phyloP scores from a whole-genome alignment of 352 stramenopile species.

The Phytophthora melonis region DNA sequence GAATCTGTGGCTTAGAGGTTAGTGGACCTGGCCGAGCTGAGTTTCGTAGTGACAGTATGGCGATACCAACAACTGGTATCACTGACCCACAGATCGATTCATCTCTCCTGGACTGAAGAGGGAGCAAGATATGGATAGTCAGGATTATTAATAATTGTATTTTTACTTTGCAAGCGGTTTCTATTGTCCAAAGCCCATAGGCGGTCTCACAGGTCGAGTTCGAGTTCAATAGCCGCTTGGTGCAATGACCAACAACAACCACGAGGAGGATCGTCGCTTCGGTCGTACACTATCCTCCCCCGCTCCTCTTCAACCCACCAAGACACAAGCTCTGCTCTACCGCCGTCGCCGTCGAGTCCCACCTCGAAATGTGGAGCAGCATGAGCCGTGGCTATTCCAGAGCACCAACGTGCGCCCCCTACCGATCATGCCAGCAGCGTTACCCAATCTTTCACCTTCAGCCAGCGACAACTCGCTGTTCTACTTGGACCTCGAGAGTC shows the following conservation, averaged over 20 bases:
- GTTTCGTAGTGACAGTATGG: too few species aligned
- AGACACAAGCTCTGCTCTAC: conserved; percentile 22
- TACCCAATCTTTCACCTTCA: conserved; percentile 32
- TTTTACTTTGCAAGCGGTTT: background rate
- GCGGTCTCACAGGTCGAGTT: background rate
- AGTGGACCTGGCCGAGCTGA: too few species aligned
- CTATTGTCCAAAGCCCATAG: background rate
- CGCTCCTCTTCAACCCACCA: conserved; percentile 17
- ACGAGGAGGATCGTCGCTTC: conserved; percentile 32
- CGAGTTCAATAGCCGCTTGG: background rate
- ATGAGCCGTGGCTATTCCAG: conserved; percentile 81
- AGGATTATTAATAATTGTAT: background rate
- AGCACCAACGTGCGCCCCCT: conserved; percentile 53
- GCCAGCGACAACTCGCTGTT: conserved; percentile 53
- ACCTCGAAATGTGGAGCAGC: conserved; percentile 29
- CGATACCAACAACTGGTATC: too few species aligned
- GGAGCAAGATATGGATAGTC: too few species aligned
- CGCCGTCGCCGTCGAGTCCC: conserved; percentile 30
- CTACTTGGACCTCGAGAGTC: conserved; percentile 71
- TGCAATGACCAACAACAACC: conserved; percentile 46
- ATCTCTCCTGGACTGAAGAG: too few species aligned
- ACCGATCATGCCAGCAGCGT: conserved; percentile 16
- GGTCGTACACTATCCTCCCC: conserved; percentile 12
- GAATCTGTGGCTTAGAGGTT: too few species aligned
- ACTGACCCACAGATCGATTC: too few species aligned